These are phyloP conservation scores for Rubia peregrina DNA, from an alignment of 305 asterid genomes.

Conservation along the genomic window DNA sequence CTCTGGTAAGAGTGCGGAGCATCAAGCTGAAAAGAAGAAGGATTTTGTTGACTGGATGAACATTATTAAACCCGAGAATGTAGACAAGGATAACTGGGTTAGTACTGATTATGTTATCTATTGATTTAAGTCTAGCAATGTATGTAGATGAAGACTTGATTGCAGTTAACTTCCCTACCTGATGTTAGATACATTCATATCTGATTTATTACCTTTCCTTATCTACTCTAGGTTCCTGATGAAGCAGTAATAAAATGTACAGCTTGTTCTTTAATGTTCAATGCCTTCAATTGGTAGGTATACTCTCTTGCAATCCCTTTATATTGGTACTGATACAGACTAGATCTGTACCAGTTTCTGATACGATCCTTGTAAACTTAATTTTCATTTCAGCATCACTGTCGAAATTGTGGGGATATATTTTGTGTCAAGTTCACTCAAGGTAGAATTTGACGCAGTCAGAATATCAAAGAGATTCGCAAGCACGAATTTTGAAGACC, in stretches of 20 bases:
- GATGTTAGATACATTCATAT: neutral
- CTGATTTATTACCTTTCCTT: constrained; percentile 13
- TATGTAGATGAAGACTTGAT: neutral
- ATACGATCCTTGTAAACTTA: constrained; percentile 13
- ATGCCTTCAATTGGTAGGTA: too few species aligned
- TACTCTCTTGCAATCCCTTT: neutral
- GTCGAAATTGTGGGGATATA: constrained; percentile 88
- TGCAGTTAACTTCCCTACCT: neutral
- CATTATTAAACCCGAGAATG: constrained; percentile 59
- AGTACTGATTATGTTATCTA: constrained; percentile 23
- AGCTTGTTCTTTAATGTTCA: constrained; percentile 40
- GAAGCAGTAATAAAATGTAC: constrained; percentile 74
- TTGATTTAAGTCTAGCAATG: neutral
- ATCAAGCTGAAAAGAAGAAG: constrained; percentile 61
- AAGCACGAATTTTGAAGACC: too few species aligned
- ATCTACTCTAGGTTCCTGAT: constrained; percentile 65
- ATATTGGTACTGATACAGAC: neutral
- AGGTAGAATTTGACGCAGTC: constrained; percentile 88
- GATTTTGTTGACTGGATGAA: constrained; percentile 67
- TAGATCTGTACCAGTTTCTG: neutral
- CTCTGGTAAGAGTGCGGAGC: constrained; percentile 50
- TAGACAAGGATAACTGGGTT: constrained; percentile 96
- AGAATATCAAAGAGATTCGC: too few species aligned
- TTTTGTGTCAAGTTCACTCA: constrained; percentile 96
- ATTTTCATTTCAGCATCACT: constrained; percentile 60